phyloP scores from a whole-genome alignment of 768 basidiomycete species.

The Lentinula sp. region DNA sequence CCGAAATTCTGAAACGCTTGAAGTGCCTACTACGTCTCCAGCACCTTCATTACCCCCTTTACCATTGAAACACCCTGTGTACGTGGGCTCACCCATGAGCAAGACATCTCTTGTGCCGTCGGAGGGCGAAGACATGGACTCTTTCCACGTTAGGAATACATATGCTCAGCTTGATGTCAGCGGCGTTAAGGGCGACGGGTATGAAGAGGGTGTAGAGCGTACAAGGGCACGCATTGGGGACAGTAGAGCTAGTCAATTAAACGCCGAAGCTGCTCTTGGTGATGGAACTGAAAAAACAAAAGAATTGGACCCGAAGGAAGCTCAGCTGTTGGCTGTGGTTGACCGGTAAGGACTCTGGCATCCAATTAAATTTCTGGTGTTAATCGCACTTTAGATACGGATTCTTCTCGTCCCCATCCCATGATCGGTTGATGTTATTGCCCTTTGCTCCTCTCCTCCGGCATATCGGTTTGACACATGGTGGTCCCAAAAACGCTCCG shows the following conservation, averaged over 20 bases:
- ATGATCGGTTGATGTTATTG: constrained; percentile 79
- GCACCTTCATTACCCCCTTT: constrained; percentile 20
- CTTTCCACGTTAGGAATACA: constrained; percentile 77
- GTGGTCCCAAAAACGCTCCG: constrained; percentile 40
- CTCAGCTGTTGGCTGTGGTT: constrained; percentile 65
- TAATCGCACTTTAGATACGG: constrained; percentile 62
- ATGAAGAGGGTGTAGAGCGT: constrained; percentile 89
- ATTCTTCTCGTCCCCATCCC: constrained; percentile 75
- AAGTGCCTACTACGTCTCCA: constrained; percentile 13
- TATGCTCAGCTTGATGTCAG: constrained; percentile 85
- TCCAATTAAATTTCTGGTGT: constrained; percentile 1
- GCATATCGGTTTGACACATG: constrained; percentile 40
- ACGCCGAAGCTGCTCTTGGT: constrained; percentile 49
- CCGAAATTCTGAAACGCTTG: constrained; percentile 16
- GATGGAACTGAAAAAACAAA: constrained; percentile 56
- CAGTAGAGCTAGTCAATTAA: constrained; percentile 52
- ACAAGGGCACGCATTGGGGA: constrained; percentile 69
- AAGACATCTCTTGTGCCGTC: constrained; percentile 62
- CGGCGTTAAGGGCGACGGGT: constrained; percentile 95
- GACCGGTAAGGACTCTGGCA: constrained; percentile 63
- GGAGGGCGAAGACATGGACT: constrained; percentile 76
- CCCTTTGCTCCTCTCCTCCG: constrained; percentile 57
- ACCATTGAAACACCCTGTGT: constrained; percentile 31
- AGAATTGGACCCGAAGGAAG: constrained; percentile 68
- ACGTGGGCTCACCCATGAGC: constrained; percentile 32